Percentiles rank a stretch among this genome's conserved stretches.
phyloP scores from a whole-genome alignment of 2,329 filamentous ascomycete species.

The Dryadomyces sulphureus region DNA sequence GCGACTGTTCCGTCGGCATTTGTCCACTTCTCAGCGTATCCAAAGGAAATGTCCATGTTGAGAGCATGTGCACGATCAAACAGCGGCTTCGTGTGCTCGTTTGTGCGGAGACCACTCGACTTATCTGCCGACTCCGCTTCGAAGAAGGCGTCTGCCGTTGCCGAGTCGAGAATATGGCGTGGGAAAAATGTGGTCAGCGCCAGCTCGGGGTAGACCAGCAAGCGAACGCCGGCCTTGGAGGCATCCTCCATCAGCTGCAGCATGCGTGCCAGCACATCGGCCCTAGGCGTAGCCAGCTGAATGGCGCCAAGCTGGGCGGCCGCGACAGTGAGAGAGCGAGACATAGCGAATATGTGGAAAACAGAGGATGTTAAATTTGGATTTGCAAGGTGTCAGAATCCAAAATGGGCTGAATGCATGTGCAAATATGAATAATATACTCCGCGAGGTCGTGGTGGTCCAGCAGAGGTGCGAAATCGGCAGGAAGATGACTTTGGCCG shows the following conservation, averaged over 20 bases:
- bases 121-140: constrained; percentile 25
- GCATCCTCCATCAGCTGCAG: constrained; percentile 33
- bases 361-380: no score
- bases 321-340: constrained; percentile 19
- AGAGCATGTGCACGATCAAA: constrained; percentile 30
- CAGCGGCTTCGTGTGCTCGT: constrained; percentile 28
- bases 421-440: no score
- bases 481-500: no score
- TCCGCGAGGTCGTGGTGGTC: no score
- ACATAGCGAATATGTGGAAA: no score
- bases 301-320: constrained; percentile 38
- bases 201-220: constrained; percentile 37
- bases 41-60: constrained; percentile 33
- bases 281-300: constrained; percentile 18
- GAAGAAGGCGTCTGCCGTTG: constrained; percentile 30
- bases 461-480: neutral
- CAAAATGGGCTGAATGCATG: no score
- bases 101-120: constrained; percentile 16
- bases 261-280: constrained; percentile 29
- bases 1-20: constrained; percentile 13
- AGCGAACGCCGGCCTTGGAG: constrained; percentile 24
- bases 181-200: constrained; percentile 43
- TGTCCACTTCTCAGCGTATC: constrained; percentile 32
- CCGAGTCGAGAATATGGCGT: constrained; percentile 28
- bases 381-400: neutral